phyloP scores from a whole-genome alignment of 1,139 yeast genomes.

The Geotrichum candidum region DNA sequence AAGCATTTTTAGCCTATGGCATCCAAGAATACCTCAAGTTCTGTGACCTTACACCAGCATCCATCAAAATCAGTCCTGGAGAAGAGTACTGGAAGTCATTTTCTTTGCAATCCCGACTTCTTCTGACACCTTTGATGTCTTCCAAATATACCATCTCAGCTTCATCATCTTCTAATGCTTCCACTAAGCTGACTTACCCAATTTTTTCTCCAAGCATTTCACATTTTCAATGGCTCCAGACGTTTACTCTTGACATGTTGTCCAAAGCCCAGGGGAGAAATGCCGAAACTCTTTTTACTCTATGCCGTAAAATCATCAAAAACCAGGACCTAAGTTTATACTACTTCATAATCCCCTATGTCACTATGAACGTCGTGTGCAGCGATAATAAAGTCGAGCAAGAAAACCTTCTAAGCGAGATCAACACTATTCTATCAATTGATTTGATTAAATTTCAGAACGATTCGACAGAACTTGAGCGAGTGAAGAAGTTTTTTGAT shows the following conservation, averaged over 20 bases:
- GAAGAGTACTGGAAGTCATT: constrained; percentile 53
- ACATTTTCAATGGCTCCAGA: constrained; percentile 63
- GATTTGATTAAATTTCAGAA: constrained; percentile 35
- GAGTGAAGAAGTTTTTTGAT: constrained; percentile 48
- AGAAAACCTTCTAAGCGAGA: constrained; percentile 50
- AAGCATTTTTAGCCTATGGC: constrained; percentile 76
- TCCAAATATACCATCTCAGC: constrained; percentile 60
- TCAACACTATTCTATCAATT: constrained; percentile 50
- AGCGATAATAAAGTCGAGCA: constrained; percentile 44
- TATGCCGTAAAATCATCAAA: constrained; percentile 57
- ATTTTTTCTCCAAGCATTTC: constrained; percentile 39
- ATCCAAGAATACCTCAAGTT: constrained; percentile 80
- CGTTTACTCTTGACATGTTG: constrained; percentile 60
- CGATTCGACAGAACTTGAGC: constrained; percentile 43
- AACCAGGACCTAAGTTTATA: constrained; percentile 62
- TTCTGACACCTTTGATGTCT: constrained; percentile 66
- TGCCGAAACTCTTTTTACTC: constrained; percentile 51
- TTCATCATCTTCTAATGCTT: constrained; percentile 29
- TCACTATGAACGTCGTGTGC: constrained; percentile 60
- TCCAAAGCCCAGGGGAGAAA: constrained; percentile 39
- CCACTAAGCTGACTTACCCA: constrained; percentile 37
- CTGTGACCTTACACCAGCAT: constrained; percentile 45
- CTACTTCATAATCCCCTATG: constrained; percentile 73
- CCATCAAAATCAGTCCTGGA: constrained; percentile 10
- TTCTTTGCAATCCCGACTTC: constrained; percentile 63